Evolutionary conservation across 192 early-diverging fungal genomes (phyloP).

Genomic region (Paraglomus occultum): DNA sequence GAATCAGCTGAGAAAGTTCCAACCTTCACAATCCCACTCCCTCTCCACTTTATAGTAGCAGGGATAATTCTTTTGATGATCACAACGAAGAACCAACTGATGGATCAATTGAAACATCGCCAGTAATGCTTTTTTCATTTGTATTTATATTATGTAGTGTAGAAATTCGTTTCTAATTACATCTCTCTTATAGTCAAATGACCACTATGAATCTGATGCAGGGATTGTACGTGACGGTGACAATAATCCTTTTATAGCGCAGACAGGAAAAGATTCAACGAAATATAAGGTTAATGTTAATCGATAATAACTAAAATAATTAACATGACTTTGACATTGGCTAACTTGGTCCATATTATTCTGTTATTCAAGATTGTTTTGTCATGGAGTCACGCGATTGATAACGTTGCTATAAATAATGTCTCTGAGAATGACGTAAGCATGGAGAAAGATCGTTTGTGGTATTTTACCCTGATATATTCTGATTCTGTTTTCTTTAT

Average conservation of each 20-base stretch:
- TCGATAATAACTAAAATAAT: slow-evolving; percentile 15
- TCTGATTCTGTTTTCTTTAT: slow-evolving; percentile 11
- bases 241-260: slow-evolving; percentile 17
- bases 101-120: slow-evolving; percentile 5
- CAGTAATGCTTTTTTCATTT: slow-evolving; percentile 21
- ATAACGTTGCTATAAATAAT: slow-evolving; percentile 6
- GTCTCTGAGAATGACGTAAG: slow-evolving; percentile 17
- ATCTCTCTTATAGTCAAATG: background rate
- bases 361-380: slow-evolving; percentile 8
- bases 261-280: slow-evolving; percentile 6
- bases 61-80: slow-evolving; percentile 12
- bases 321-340: slow-evolving; percentile 3
- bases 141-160: background rate
- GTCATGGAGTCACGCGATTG: background rate
- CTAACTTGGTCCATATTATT: slow-evolving; percentile 21
- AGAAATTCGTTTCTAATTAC: slow-evolving; percentile 4
- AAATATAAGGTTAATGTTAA: slow-evolving; percentile 23
- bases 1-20: slow-evolving; percentile 1
- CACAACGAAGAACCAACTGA: no score
- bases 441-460: slow-evolving; percentile 9
- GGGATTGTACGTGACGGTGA: slow-evolving; percentile 1
- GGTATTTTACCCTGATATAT: slow-evolving; percentile 2
- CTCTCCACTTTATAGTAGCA: slow-evolving; percentile 3
- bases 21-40: no score
- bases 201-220: background rate